Percentiles rank a stretch among this genome's conserved stretches.
Conservation (phyloP, 1,284 basidiomycete species). For the Porogramme epimiltina region DNA sequence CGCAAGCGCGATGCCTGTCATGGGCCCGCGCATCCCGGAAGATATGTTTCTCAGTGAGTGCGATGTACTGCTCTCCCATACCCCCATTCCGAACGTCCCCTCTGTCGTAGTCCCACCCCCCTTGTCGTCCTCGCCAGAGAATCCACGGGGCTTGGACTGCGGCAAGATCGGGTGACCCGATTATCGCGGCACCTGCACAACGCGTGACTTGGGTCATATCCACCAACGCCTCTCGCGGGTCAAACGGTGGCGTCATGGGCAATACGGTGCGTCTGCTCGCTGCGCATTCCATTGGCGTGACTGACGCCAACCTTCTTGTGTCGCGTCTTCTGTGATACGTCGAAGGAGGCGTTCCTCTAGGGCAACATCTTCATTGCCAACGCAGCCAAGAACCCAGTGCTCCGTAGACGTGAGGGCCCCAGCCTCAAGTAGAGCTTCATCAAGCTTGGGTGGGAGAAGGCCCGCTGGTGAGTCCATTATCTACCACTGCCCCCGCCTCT, state of each 20-base stretch:
- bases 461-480: slow-evolving; percentile 62
- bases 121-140: no score
- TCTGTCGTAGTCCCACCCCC: no score
- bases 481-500: not conserved
- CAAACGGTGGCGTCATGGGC: slow-evolving; percentile 90
- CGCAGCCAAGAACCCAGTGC: slow-evolving; percentile 93
- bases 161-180: slow-evolving; percentile 40
- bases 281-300: slow-evolving; percentile 6
- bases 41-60: no score
- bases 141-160: slow-evolving; percentile 16
- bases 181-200: slow-evolving; percentile 85
- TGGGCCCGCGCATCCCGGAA: no score
- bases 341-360: slow-evolving; percentile 94
- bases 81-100: no score
- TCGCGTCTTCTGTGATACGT: slow-evolving; percentile 97
- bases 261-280: slow-evolving; percentile 59
- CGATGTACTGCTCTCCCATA: no score
- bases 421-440: slow-evolving; percentile 99
- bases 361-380: slow-evolving; percentile 99
- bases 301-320: slow-evolving; percentile 47
- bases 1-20: no score
- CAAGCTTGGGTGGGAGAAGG: slow-evolving; percentile 98
- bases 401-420: slow-evolving; percentile 95
- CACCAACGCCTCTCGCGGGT: slow-evolving; percentile 83
- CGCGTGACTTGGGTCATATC: slow-evolving; percentile 91